Evolutionary conservation across 805 yeast genomes (phyloP), one percentile per base, ranked within the genome.

Genomic region (Tetrapisispora phaffii): DNA sequence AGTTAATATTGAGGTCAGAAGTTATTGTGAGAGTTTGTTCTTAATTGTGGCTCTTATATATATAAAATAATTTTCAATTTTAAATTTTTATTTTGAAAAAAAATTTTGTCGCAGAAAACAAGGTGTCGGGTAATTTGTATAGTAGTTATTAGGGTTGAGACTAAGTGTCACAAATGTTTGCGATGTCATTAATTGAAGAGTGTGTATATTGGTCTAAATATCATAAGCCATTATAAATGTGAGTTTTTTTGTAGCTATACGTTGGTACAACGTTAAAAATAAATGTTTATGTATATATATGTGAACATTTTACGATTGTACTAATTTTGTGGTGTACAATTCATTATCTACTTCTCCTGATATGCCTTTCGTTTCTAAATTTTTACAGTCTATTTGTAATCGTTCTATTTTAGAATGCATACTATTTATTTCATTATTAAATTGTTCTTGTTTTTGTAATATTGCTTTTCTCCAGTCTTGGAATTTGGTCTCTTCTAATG

Each of bases 391-490:
- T 12, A 57, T 56, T 56, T 72, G 73, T 43, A 76, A 52, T 24
- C 53, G 47, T 15, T 69, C 55, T 31, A 75, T 59, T 20, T 62
- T 53, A 15, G 54, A 53, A 48, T 73, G 73, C 41, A 67, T 48
- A 10, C 51, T 56, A 45, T 74, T 78, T 46, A 82, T 72, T 44
- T 76, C 82, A 37, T 66, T 60, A 52, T 81, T 81, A 50, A 77
- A 73, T 44, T 60, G 60, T n/a, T 65, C 67, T 60, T 82, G 88
- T 54, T 75, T 75, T 17, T 67, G 69, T 41, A 74, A 68, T 40
- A 83, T 64, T 0, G 75, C 75, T 45, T 60, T 63, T 55, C 79
- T 79, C 85, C 86, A 80, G 28, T 73, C 77, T 55, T 74, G 75
- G 50, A 81, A 80, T 49, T 75, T 72, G 39, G 58, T 63, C 49